Base-by-base conservation (phyloP, 2,329 filamentous ascomycete genomes). In the Rhinocladiella similis region DNA sequence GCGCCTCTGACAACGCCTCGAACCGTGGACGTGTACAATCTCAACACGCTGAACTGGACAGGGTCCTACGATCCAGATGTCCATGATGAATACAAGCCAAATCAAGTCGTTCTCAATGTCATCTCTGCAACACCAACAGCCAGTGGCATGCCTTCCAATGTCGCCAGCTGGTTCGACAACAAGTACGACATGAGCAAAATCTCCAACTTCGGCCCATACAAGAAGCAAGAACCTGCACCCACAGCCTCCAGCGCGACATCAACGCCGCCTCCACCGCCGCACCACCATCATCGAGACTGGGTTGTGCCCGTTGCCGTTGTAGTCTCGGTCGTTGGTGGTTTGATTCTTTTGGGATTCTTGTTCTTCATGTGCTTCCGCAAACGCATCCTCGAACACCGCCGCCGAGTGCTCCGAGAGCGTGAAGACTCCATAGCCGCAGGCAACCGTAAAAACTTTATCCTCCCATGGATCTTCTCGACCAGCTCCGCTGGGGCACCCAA, bases 271-370 rank as follows among this genome's bases (percentile, higher is more conserved):
- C 22, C 51, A 7, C 5, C n/a, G n/a, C 19, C 19, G n/a, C 35
- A 48, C 19, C 27, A 46, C 7, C 39, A 27, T 9, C 10, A 59
- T 19, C 42, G 41, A 16, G 47, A 27, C 29, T 59, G 52, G 77
- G 77, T 87, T 1, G 79, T 79, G 0, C 84, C 85, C 0, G 80
- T 88, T 2, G 70, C 87, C 0, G 84, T 83, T 9, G 82, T 84
- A 2, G 77, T 87, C 3, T 74, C 85, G 1, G 83, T 83, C 3
- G 73, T 84, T 1, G 77, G 85, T 45, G 72, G 83, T 45, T 63
- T 87, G 35, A 80, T 79, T 1, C 77, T 78, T 18, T 59, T 81
- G 6, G 71, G 79, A 13, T 75, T 85, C 14, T 72, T 74, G 5
- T 74, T 82, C 36, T 72, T 83, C 20, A 71, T 86, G 19, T 84